Conservation (phyloP, 176 grass and related monocot genomes). For the Hordeum vulgare region MorexV3_pseudomolecules_assembly NC_058519.1:114412069-114412568, state of each 20-base stretch:
- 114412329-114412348: background rate
- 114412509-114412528: background rate
- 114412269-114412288: background rate
- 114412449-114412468: too few species aligned
- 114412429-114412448: too few species aligned
- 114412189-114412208: background rate
- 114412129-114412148: slow-evolving; percentile 7
- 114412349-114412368: background rate
- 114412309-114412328: too few species aligned
- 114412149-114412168: slow-evolving; percentile 23
- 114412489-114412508: background rate
- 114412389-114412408: too few species aligned
- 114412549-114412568: background rate
- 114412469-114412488: too few species aligned
- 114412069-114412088: slow-evolving; percentile 19
- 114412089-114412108: background rate
- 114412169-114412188: background rate
- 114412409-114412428: too few species aligned
- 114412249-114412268: slow-evolving; percentile 2
- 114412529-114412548: too few species aligned
- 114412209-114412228: background rate
- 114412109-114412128: slow-evolving; percentile 15
- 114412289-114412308: background rate
- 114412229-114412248: background rate
- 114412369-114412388: too few species aligned